Percentiles rank a stretch among this genome's conserved stretches.
phyloP scores from a whole-genome alignment of 192 early-diverging fungal species.

The Backusella psychrophila region DNA sequence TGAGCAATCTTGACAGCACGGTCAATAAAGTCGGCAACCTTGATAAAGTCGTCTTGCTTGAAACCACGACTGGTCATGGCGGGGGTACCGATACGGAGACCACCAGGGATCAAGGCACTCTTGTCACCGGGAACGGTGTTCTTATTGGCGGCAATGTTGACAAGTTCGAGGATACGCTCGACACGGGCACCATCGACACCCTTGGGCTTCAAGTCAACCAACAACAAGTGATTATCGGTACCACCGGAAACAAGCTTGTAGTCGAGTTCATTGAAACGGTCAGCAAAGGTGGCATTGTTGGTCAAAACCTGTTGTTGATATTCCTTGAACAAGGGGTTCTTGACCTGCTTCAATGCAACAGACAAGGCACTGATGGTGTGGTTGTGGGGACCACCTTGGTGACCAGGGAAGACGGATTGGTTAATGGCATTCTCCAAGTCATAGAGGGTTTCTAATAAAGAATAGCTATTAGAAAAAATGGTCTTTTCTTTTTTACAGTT shows the following conservation, averaged over 20 bases:
- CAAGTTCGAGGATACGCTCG: conserved; percentile 92
- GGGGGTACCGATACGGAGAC: conserved; percentile 92
- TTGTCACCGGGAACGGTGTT: conserved; percentile 99
- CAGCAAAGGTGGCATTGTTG: conserved; percentile 90
- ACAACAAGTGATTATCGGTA: conserved; percentile 93
- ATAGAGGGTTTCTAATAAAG: conserved; percentile 66
- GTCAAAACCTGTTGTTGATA: conserved; percentile 91
- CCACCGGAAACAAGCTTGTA: conserved; percentile 90
- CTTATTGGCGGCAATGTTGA: conserved; percentile 98
- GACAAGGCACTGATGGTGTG: conserved; percentile 96
- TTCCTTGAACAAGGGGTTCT: conserved; percentile 79
- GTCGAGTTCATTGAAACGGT: conserved; percentile 63
- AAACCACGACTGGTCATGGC: conserved; percentile 98
- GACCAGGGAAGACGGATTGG: conserved; percentile 95
- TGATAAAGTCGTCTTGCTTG: conserved; percentile 82
- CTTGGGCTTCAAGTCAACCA: conserved; percentile 84
- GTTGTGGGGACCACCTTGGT: conserved; percentile 99
- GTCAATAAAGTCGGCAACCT: conserved; percentile 85
- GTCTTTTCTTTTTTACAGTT: not conserved
- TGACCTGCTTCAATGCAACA: conserved; percentile 86
- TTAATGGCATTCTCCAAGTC: conserved; percentile 96
- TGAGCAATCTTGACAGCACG: conserved; percentile 79
- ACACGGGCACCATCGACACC: conserved; percentile 94
- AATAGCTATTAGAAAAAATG: not conserved
- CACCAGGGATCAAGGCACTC: conserved; percentile 88